Evolutionary conservation across 75 land plant species (phyloP), one percentile per base, ranked within the genome.

Genomic region (Pinus albicaulis): DNA sequence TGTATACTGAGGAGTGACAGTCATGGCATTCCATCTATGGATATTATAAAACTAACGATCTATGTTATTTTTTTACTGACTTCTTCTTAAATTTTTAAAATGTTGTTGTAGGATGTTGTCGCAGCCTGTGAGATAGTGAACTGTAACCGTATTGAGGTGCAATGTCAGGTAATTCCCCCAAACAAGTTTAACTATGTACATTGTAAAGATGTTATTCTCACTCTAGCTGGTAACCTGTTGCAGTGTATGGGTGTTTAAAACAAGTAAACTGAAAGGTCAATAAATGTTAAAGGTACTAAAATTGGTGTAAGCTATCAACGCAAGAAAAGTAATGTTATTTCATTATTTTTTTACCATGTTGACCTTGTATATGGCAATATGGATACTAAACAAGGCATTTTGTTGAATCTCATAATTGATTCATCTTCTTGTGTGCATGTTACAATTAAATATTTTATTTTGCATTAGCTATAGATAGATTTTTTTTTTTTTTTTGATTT

Each of bases 121-220:
- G 90, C 99, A 55, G 99, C 98, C 76, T 98, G 92, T 82, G 99
- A 98, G 82, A 79, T 98, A 79, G 99, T 98, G 59, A 98, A 98
- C 77, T 95, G 99, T 82, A 91, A 86, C 23, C 80, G 94, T 38
- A 88, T 98, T 74, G 99, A 98, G 86, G 94, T 95, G 68, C 99
- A 98, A 77, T 98, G 98, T 55, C 92, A 94, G 98, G 99, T 94
- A 85, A 28, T 3, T 72, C 59, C 38, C 57, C 23, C 72, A 24
- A 48, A 48, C 53, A 48, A 48, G 53, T 48, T 48, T 48, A 48
- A 48, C 53, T 12, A 48, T 10, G 53, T 48, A 48, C 53, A 38
- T 38, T 38, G 6, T 38, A 38, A 38, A 38, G 5, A 36, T 7
- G 8, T 52, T 7, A 22, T 20, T 71, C 34, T 41, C 41, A 41